Evolutionary conservation across 192 early-diverging fungal species (phyloP).

Genomic region (Coemansia reversa): DNA sequence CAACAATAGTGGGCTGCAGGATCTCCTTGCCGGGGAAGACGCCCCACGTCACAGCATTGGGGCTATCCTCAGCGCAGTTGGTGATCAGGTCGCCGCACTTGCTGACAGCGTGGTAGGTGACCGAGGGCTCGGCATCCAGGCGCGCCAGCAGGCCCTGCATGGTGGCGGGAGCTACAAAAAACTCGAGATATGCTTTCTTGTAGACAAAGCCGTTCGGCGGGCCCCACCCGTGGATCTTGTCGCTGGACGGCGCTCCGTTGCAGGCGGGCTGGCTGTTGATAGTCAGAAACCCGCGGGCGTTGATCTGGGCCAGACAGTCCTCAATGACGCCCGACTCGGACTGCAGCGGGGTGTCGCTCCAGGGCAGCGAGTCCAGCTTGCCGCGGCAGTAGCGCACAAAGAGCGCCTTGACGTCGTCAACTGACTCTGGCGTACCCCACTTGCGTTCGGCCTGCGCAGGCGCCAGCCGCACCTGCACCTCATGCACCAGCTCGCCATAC

Average conservation of each 20-base stretch:
- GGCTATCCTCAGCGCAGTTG: slow-evolving; percentile 80
- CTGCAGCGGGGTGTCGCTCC: slow-evolving; percentile 82
- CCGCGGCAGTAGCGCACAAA: slow-evolving; percentile 87
- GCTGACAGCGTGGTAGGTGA: slow-evolving; percentile 92
- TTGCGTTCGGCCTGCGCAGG: slow-evolving; percentile 69
- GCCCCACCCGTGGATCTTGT: slow-evolving; percentile 89
- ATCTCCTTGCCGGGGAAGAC: slow-evolving; percentile 98
- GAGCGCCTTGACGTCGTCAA: slow-evolving; percentile 67
- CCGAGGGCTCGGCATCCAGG: slow-evolving; percentile 58
- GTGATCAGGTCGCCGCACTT: slow-evolving; percentile 85
- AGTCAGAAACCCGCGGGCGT: slow-evolving; percentile 83
- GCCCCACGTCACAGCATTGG: slow-evolving; percentile 98
- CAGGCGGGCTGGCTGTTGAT: slow-evolving; percentile 96
- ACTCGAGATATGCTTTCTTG: slow-evolving; percentile 96
- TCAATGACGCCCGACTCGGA: slow-evolving; percentile 77
- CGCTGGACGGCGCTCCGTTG: slow-evolving; percentile 78
- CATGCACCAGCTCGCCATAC: slow-evolving; percentile 76
- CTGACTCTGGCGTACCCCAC: slow-evolving; percentile 75
- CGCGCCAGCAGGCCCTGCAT: slow-evolving; percentile 64
- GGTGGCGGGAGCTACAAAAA: slow-evolving; percentile 78
- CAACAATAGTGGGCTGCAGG: slow-evolving; percentile 94
- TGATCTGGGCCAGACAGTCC: slow-evolving; percentile 66
- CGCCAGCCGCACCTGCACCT: slow-evolving; percentile 80
- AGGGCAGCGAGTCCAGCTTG: slow-evolving; percentile 80
- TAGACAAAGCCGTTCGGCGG: slow-evolving; percentile 94